These are phyloP conservation scores for Lactuca sativa DNA, from an alignment of 129 eudicot genomes.

Conservation along the genomic window DNA sequence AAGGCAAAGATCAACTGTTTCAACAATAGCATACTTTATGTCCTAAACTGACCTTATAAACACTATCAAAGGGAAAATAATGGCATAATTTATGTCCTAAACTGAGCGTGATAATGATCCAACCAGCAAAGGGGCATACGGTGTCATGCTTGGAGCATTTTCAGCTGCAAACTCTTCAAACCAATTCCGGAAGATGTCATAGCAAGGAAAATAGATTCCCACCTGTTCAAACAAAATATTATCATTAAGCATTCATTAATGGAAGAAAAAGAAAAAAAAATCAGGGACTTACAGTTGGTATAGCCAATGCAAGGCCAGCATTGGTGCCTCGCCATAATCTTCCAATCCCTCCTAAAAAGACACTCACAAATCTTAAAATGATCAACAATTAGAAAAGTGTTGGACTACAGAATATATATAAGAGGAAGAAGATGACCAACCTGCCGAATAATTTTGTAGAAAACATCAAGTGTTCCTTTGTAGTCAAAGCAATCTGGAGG, in stretches of 20 bases:
- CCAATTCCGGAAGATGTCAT: constrained; percentile 72
- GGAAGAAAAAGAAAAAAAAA: not conserved
- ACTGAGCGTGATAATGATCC: no score
- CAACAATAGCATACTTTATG: no score
- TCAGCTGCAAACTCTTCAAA: constrained; percentile 67
- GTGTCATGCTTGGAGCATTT: constrained; percentile 70
- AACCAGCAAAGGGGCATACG: constrained; percentile 21
- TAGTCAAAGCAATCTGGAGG: constrained; percentile 98
- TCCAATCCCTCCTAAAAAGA: constrained; percentile 66
- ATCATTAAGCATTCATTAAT: not conserved
- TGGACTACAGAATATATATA: no score
- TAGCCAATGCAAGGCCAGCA: constrained; percentile 61
- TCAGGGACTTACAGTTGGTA: constrained; percentile 72
- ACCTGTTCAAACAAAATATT: constrained; percentile 7
- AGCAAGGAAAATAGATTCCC: no score
- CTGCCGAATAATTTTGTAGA: no score
- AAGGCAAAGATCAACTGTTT: no score
- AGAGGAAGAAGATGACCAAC: no score
- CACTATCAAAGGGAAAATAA: no score
- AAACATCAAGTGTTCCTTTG: no score
- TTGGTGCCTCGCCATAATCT: constrained; percentile 63
- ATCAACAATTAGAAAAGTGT: constrained; percentile 10
- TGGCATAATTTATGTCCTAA: no score
- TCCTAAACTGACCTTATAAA: no score
- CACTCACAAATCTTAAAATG: constrained; percentile 3